A percentile compares a stretch with the other conserved stretches of the same genome.
These are phyloP conservation scores for Polyplosphaeria fusca DNA, from an alignment of 495 filamentous ascomycete genomes.

Conservation along the genomic window DNA sequence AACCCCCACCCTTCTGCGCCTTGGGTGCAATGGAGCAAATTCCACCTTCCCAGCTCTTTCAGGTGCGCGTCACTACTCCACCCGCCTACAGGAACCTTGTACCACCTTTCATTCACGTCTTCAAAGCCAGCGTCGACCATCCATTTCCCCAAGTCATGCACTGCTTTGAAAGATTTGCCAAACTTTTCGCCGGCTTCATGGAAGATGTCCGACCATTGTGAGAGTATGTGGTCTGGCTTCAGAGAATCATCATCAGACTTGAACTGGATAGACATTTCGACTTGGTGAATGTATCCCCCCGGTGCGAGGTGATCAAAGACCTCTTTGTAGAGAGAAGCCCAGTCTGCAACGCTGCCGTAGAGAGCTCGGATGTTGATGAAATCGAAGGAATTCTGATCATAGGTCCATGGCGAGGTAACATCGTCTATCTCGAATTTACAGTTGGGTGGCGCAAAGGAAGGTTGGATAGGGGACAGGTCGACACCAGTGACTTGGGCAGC, in stretches of 20 bases:
- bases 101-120: conserved; percentile 17
- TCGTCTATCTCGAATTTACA: conserved; percentile 57
- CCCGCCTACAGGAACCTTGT: conserved; percentile 27
- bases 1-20: conserved; percentile 13
- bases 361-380: conserved; percentile 62
- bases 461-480: conserved; percentile 41
- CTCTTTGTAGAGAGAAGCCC: conserved; percentile 46
- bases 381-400: conserved; percentile 55
- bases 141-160: conserved; percentile 6
- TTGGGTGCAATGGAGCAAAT: conserved; percentile 12
- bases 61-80: conserved; percentile 31
- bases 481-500: conserved; percentile 27
- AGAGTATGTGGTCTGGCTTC: conserved; percentile 7
- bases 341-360: conserved; percentile 58
- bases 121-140: conserved; percentile 32
- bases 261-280: conserved; percentile 30
- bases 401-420: conserved; percentile 52
- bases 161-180: conserved; percentile 31
- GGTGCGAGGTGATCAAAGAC: conserved; percentile 25
- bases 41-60: conserved; percentile 30
- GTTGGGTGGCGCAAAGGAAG: conserved; percentile 48
- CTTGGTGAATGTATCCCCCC: conserved; percentile 36
- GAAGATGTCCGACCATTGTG: conserved; percentile 17
- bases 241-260: conserved; percentile 17
- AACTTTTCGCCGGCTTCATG: conserved; percentile 31